These are phyloP conservation scores for Sonneratia caseolaris DNA, from an alignment of 345 rosid genomes.

Conservation along the genomic window DNA sequence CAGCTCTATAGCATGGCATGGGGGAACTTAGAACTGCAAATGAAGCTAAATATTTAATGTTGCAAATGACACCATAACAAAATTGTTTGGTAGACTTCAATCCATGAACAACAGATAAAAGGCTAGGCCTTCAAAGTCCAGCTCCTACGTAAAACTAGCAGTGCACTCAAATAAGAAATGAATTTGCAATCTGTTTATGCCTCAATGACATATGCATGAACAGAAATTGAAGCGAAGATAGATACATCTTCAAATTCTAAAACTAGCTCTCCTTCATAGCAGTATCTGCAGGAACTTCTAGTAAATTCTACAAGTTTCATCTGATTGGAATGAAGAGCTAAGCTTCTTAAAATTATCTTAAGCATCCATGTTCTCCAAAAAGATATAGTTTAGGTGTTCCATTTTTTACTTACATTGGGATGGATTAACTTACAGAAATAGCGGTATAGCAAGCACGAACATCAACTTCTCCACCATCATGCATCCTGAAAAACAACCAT, in stretches of 20 bases:
- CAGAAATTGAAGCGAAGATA: neutral
- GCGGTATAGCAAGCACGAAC: constrained; percentile 95
- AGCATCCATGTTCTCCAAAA: neutral
- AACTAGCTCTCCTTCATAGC: neutral
- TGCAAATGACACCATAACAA: neutral
- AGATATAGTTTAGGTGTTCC: neutral
- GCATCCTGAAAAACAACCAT: constrained; percentile 50
- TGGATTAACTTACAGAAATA: constrained; percentile 50
- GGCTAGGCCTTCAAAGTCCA: neutral
- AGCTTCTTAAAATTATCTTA: neutral
- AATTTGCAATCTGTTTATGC: neutral
- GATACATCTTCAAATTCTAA: neutral
- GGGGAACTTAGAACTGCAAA: neutral
- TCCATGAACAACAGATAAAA: neutral
- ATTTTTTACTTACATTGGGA: neutral
- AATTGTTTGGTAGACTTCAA: neutral
- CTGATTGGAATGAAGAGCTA: neutral
- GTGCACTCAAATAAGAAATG: neutral
- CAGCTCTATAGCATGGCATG: neutral
- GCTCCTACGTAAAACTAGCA: neutral
- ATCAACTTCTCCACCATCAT: constrained; percentile 90
- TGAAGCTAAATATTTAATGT: neutral
- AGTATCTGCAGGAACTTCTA: neutral
- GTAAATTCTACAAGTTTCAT: neutral
- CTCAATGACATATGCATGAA: neutral